Conservation (phyloP, 306 rosid species). For the Cicer chorassanicum region DNA sequence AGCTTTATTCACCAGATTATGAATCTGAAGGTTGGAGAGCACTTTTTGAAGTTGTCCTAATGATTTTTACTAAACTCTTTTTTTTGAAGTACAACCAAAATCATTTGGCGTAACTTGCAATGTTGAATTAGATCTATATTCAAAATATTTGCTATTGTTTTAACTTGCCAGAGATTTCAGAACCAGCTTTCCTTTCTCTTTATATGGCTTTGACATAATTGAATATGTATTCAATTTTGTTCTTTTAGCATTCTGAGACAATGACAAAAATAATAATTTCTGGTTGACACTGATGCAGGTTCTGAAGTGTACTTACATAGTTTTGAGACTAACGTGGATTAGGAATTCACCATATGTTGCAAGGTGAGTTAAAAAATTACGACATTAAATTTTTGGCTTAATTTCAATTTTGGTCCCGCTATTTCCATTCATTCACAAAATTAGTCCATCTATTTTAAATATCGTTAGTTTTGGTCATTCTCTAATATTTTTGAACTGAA, state of each 20-base stretch:
- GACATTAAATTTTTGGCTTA: not conserved
- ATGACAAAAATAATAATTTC: slow-evolving; percentile 7
- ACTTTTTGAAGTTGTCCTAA: slow-evolving; percentile 15
- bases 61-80: slow-evolving; percentile 11
- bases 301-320: slow-evolving; percentile 61
- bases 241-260: slow-evolving; percentile 16
- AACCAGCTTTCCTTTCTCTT: slow-evolving; percentile 25
- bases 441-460: too few species aligned
- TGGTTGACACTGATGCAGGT: slow-evolving; percentile 56
- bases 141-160: slow-evolving; percentile 20
- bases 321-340: slow-evolving; percentile 84
- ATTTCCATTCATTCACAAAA: too few species aligned
- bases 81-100: slow-evolving; percentile 21
- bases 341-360: slow-evolving; percentile 76
- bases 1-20: slow-evolving; percentile 29
- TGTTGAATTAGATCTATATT: not conserved
- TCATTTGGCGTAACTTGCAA: slow-evolving; percentile 21
- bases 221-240: slow-evolving; percentile 30
- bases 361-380: slow-evolving; percentile 56
- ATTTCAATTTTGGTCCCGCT: too few species aligned
- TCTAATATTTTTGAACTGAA: too few species aligned
- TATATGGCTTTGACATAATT: slow-evolving; percentile 24
- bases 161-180: slow-evolving; percentile 11
- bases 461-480: too few species aligned
- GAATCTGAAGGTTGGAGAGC: slow-evolving; percentile 10